These are phyloP conservation scores for Sporothrix inflata DNA, from an alignment of 2,329 filamentous ascomycete species.

Conservation along the genomic window DNA sequence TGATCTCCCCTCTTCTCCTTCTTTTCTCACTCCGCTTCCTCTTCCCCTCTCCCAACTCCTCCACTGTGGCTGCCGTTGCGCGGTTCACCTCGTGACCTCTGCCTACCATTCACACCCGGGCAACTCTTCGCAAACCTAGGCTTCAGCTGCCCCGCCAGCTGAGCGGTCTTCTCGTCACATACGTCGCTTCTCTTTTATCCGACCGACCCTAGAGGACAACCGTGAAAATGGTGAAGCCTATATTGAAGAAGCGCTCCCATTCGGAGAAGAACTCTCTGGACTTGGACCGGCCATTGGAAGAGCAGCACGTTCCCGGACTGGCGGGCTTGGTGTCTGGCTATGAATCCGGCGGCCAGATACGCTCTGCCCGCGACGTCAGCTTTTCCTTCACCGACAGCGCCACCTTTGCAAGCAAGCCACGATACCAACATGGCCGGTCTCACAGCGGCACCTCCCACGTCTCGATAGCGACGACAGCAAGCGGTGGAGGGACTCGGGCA, in stretches of 20 bases:
- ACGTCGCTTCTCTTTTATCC: neutral
- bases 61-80: neutral
- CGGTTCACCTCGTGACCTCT: neutral
- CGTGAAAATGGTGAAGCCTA: constrained; percentile 60
- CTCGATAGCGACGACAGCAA: constrained; percentile 59
- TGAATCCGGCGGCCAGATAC: constrained; percentile 36
- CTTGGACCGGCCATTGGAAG: constrained; percentile 62
- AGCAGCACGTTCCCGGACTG: constrained; percentile 50
- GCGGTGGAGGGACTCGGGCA: constrained; percentile 53
- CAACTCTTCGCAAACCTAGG: neutral
- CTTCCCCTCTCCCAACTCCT: neutral
- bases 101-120: neutral
- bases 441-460: constrained; percentile 61
- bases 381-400: constrained; percentile 44
- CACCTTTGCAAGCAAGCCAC: constrained; percentile 36
- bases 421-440: constrained; percentile 60
- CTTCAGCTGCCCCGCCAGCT: neutral
- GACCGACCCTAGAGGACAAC: constrained; percentile 34
- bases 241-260: constrained; percentile 61
- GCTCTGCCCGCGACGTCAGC: constrained; percentile 49
- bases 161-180: neutral
- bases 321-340: constrained; percentile 42
- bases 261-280: constrained; percentile 67
- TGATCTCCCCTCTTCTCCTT: neutral
- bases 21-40: neutral